Conservation (phyloP, 2,329 filamentous ascomycete genomes). For the Aspergillus sp. region DNA sequence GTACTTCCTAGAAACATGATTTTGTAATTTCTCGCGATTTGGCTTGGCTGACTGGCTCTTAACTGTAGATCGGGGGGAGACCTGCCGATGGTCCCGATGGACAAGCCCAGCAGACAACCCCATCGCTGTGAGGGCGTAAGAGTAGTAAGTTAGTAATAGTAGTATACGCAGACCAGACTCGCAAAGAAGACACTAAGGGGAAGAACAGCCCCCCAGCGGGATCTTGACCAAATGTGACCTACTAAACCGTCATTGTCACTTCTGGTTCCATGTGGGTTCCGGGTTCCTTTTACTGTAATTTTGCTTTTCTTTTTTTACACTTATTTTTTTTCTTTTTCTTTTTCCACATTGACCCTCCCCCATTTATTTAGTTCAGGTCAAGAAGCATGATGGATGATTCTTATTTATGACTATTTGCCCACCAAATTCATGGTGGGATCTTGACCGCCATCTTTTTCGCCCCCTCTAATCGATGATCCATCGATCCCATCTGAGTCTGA, state of each 20-base stretch:
- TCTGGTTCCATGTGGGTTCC: constrained; percentile 2
- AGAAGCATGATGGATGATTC: background rate
- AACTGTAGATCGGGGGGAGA: background rate
- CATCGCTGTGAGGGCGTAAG: too few species aligned
- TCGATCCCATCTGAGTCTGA: constrained; percentile 6
- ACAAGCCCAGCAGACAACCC: background rate
- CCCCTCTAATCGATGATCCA: constrained; percentile 1
- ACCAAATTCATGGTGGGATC: background rate
- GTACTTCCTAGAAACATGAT: background rate
- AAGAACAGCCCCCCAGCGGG: too few species aligned
- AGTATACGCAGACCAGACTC: background rate
- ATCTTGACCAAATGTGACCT: background rate
- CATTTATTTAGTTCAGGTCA: background rate
- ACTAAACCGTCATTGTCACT: background rate
- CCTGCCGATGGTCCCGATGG: background rate
- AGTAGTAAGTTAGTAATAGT: too few species aligned
- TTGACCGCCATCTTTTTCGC: background rate
- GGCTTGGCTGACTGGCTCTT: background rate
- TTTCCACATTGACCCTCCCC: background rate
- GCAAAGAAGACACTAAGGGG: background rate
- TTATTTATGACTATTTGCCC: background rate
- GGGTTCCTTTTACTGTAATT: background rate
- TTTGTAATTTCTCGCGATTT: background rate
- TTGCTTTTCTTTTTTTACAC: constrained; percentile 3
- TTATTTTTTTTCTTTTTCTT: constrained; percentile 5